phyloP scores from a whole-genome alignment of 495 filamentous ascomycete species.

The Letharia lupina region DNA sequence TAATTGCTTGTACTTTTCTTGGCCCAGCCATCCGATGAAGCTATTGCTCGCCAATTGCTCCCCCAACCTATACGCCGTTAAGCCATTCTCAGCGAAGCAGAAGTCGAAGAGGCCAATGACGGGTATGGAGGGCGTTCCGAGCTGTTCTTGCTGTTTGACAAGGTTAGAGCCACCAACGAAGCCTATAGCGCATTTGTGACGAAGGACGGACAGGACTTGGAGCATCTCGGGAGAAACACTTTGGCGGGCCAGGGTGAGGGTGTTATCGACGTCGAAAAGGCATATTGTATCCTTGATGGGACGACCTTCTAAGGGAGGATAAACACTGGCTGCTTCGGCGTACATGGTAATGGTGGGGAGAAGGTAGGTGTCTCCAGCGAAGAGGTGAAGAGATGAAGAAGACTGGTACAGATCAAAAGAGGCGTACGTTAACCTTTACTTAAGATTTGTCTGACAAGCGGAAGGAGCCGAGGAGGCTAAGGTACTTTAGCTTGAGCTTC shows the following conservation, averaged over 20 bases:
- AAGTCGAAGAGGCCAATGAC: slow-evolving; percentile 86
- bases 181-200: slow-evolving; percentile 84
- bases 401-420: neutral
- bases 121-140: slow-evolving; percentile 53
- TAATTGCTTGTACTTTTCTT: slow-evolving; percentile 83
- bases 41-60: slow-evolving; percentile 58
- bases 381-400: neutral
- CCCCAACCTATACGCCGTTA: slow-evolving; percentile 81
- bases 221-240: slow-evolving; percentile 71
- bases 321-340: slow-evolving; percentile 43
- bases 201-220: slow-evolving; percentile 62
- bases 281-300: slow-evolving; percentile 81
- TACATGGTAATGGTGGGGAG: neutral
- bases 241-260: slow-evolving; percentile 73
- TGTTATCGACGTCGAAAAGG: slow-evolving; percentile 91
- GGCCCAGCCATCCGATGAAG: slow-evolving; percentile 91
- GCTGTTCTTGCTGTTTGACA: slow-evolving; percentile 90
- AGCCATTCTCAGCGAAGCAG: slow-evolving; percentile 91
- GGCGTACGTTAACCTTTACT: neutral
- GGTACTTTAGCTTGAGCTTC: too few relatives aligned
- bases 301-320: slow-evolving; percentile 70
- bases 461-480: too few relatives aligned
- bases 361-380: neutral
- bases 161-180: slow-evolving; percentile 85
- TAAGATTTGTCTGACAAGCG: neutral